Evolutionary conservation across 306 rosid species (phyloP), one percentile per base, ranked within the genome.

Genomic region (Canavalia ensiformis): DNA sequence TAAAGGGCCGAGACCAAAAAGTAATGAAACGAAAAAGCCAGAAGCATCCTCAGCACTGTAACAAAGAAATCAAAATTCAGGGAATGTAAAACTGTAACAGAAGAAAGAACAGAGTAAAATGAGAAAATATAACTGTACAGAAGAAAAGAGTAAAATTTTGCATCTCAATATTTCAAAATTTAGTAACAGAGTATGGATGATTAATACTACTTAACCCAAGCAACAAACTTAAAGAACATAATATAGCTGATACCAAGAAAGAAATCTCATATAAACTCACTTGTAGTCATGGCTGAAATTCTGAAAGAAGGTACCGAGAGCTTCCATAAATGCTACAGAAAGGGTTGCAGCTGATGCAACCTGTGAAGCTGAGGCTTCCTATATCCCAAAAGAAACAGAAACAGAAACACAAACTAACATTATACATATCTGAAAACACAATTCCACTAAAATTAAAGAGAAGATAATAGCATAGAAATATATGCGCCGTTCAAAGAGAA

Each of bases 321-420:
- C 98, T 93, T 95, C 99, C 98, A 95, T 95, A 74, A 95, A 95
- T 66, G 98, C 99, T 64, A 95, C 98, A 85, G 98, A 89, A 81
- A 95, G 89, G 52, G 98, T 93, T 71, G 94, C 91, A 31, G 99
- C 96, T 25, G 97, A 93, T 44, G 98, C 99, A 87, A 95, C 99
- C 80, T 91, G 96, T 8, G 99, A 91, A 68, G 99, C 81, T 52
- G 97, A 92, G 78, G 99, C 98, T 81, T 93, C 97, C 99, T 95
- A 71, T 55, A 86, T 74, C 77, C 86, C 78, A 74, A 79, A 79
- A 44, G 51, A 74, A 81, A 31, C 39, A 72, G 65, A 75, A 75
- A 44, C 7, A 44, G 51, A 74, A 81, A 31, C 39, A 72, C 60
- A 75, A 75, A 44, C 7, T 44, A 51, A 66, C 51, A 33, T 82